phyloP scores from a whole-genome alignment of 2,329 filamentous ascomycete species.

The Aureobasidium uvarum region DNA sequence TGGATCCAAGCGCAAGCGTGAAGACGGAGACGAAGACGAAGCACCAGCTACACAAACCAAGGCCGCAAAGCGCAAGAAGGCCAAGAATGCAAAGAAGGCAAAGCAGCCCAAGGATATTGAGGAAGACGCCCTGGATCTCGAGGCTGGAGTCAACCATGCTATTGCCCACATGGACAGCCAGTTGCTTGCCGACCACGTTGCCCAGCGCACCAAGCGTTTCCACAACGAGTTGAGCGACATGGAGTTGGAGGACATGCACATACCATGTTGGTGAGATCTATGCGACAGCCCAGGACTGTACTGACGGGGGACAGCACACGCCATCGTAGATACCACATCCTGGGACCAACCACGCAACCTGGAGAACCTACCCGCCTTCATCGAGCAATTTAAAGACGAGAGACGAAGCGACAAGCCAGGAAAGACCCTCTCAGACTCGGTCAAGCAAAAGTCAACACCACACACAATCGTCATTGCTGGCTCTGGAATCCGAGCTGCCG shows the following conservation, averaged over 20 bases:
- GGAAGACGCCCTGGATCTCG: slow-evolving; percentile 53
- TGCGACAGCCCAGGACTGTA: background rate
- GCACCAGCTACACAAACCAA: slow-evolving; percentile 31
- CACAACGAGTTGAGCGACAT: slow-evolving; percentile 77
- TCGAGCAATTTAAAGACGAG: slow-evolving; percentile 54
- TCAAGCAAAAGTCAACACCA: slow-evolving; percentile 61
- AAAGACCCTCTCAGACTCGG: slow-evolving; percentile 58
- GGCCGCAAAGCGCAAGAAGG: slow-evolving; percentile 47
- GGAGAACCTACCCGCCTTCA: slow-evolving; percentile 72
- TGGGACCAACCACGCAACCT: slow-evolving; percentile 67
- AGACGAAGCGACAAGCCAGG: slow-evolving; percentile 20
- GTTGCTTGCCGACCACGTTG: slow-evolving; percentile 80
- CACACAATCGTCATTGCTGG: slow-evolving; percentile 88
- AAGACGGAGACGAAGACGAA: slow-evolving; percentile 36
- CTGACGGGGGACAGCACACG: slow-evolving; percentile 3
- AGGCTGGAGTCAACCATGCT: slow-evolving; percentile 67
- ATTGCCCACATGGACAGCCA: slow-evolving; percentile 80
- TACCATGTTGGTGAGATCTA: slow-evolving; percentile 62
- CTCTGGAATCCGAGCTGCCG: slow-evolving; percentile 81
- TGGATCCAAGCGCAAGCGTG: slow-evolving; percentile 46
- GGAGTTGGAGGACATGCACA: slow-evolving; percentile 77
- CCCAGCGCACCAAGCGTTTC: slow-evolving; percentile 73
- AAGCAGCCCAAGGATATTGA: slow-evolving; percentile 62
- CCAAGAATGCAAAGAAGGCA: slow-evolving; percentile 59
- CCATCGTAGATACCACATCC: slow-evolving; percentile 73